Percentiles rank a stretch among this genome's conserved stretches.
These are phyloP conservation scores for Colletotrichum lupini DNA, from an alignment of 2,329 filamentous ascomycete genomes.

Conservation along the genomic window DNA sequence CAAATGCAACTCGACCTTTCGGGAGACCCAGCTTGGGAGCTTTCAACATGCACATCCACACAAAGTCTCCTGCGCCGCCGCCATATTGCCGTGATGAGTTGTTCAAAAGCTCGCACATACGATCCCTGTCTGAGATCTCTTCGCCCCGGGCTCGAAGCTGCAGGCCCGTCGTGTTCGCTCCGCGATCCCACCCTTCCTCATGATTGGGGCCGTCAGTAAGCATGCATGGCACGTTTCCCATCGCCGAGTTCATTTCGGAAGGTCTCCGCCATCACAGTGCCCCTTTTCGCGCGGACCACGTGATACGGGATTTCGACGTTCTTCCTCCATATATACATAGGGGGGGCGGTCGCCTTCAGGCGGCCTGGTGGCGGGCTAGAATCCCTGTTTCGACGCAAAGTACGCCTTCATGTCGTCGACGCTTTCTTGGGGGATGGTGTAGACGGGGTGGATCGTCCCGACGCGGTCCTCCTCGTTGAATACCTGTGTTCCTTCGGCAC, in stretches of 20 bases:
- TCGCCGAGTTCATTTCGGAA: conserved; percentile 10
- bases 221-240: background rate
- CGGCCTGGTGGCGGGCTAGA: conserved; percentile 49
- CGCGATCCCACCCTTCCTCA: background rate
- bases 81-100: conserved; percentile 33
- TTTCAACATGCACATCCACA: conserved; percentile 18
- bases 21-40: conserved; percentile 2
- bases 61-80: conserved; percentile 19
- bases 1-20: conserved; percentile 29
- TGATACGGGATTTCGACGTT: conserved; percentile 6
- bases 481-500: conserved; percentile 65
- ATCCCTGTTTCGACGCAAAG: conserved; percentile 69
- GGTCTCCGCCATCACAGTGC: background rate
- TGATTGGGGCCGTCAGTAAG: background rate
- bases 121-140: conserved; percentile 31
- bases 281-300: conserved; percentile 12
- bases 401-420: conserved; percentile 74
- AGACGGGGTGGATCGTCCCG: conserved; percentile 81
- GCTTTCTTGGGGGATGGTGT: conserved; percentile 79
- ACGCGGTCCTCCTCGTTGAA: conserved; percentile 80
- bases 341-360: conserved; percentile 24
- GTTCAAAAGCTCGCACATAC: conserved; percentile 21
- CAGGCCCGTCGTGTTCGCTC: conserved; percentile 26
- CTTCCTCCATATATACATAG: background rate
- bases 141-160: conserved; percentile 10